Evolutionary conservation across 352 stramenopile genomes (phyloP).

Genomic region (Pythium monospermum): DNA sequence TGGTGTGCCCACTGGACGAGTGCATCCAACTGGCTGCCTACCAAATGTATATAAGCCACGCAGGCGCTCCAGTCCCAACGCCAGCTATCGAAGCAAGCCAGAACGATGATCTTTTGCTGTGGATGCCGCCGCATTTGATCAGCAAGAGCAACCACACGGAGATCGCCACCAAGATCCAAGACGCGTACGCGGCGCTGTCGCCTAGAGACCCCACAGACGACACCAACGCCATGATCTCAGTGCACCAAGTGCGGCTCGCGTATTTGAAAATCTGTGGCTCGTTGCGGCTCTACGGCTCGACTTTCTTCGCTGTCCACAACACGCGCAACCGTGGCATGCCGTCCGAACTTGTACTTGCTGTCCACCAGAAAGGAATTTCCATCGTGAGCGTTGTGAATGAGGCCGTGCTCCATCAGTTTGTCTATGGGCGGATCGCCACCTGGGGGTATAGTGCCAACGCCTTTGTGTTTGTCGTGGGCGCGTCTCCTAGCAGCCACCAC

Average conservation of each 20-base stretch:
- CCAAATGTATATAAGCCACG: constrained; percentile 54
- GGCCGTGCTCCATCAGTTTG: constrained; percentile 51
- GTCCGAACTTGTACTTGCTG: constrained; percentile 47
- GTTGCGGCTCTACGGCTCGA: constrained; percentile 65
- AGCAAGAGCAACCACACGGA: constrained; percentile 35
- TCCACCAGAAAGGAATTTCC: constrained; percentile 60
- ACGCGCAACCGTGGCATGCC: constrained; percentile 41
- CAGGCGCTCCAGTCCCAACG: constrained; percentile 13
- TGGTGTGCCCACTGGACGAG: constrained; percentile 52
- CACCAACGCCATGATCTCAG: constrained; percentile 1
- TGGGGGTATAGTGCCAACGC: constrained; percentile 77
- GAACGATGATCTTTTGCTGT: constrained; percentile 26
- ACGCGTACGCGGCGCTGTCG: constrained; percentile 27
- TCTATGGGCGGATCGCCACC: constrained; percentile 62
- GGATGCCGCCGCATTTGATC: constrained; percentile 33
- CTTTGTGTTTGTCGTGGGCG: constrained; percentile 69
- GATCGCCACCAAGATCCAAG: constrained; percentile 32
- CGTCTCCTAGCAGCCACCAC: no score
- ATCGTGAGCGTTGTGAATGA: constrained; percentile 57
- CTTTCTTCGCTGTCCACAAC: constrained; percentile 61
- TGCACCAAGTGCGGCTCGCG: constrained; percentile 34
- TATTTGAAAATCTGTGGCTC: constrained; percentile 64
- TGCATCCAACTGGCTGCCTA: constrained; percentile 55
- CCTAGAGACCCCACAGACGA: background rate
- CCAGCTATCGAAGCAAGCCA: constrained; percentile 10